Percentiles rank a stretch among this genome's conserved stretches.
phyloP scores from a whole-genome alignment of 768 basidiomycete genomes.

The Suillus brevipes region DNA sequence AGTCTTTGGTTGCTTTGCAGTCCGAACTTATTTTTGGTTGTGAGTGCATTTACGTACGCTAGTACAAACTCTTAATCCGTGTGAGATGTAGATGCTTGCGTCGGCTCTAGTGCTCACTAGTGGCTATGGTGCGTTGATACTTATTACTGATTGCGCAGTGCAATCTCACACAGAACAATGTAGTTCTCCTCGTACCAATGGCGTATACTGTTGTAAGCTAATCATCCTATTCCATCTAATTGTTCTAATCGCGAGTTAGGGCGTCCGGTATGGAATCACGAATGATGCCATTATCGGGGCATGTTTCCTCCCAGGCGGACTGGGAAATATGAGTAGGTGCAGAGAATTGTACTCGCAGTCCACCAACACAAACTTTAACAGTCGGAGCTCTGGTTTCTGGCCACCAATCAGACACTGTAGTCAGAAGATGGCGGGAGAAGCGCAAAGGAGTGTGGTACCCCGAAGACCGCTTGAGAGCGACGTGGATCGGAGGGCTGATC shows the following conservation, averaged over 20 bases:
- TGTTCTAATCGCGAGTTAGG: slow-evolving; percentile 34
- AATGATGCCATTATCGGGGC: slow-evolving; percentile 59
- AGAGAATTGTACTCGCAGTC: background rate
- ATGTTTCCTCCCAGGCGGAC: slow-evolving; percentile 56
- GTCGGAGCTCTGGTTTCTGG: slow-evolving; percentile 60
- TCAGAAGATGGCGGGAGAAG: slow-evolving; percentile 44
- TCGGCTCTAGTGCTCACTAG: background rate
- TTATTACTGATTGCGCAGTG: slow-evolving; percentile 17
- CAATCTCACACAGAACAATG: slow-evolving; percentile 26
- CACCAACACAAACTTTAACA: slow-evolving; percentile 18
- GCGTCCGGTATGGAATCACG: slow-evolving; percentile 51
- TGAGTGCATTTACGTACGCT: slow-evolving; percentile 32
- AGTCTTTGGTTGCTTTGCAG: slow-evolving; percentile 53
- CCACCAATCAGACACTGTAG: slow-evolving; percentile 50
- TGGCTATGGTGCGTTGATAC: background rate
- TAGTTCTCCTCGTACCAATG: slow-evolving; percentile 50
- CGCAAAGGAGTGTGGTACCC: slow-evolving; percentile 59
- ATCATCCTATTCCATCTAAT: background rate
- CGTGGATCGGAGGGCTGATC: slow-evolving; percentile 41
- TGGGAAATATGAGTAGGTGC: slow-evolving; percentile 58
- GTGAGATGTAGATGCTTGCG: background rate
- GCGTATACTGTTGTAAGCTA: slow-evolving; percentile 57
- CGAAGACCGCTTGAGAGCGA: slow-evolving; percentile 58
- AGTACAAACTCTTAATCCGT: background rate
- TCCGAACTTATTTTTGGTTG: slow-evolving; percentile 57